phyloP scores from a whole-genome alignment of 2,329 filamentous ascomycete genomes.

The Microdochium bolleyi region DNA sequence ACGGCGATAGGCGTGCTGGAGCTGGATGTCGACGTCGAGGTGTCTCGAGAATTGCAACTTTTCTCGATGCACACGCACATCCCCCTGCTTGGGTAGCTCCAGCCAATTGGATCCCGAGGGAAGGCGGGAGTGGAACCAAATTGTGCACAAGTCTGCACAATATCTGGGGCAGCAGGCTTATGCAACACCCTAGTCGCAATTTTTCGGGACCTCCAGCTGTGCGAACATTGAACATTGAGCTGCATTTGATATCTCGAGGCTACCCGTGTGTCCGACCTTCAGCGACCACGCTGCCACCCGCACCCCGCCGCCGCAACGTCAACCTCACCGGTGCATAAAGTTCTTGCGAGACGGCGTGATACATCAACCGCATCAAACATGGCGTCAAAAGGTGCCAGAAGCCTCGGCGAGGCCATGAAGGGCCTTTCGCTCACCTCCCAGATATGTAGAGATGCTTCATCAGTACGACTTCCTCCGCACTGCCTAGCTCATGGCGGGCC shows the following conservation, averaged over 20 bases:
- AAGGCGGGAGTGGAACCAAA: background rate
- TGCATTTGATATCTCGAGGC: background rate
- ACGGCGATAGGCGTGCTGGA: background rate
- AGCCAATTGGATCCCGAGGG: background rate
- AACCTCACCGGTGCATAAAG: constrained; percentile 2
- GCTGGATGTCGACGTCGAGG: background rate
- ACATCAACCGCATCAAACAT: constrained; percentile 20
- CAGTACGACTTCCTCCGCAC: constrained; percentile 12
- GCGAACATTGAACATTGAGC: background rate
- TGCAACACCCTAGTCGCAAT: background rate
- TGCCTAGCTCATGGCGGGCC: background rate
- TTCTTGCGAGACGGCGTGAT: background rate
- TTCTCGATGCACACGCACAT: background rate
- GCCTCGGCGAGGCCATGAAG: constrained; percentile 45
- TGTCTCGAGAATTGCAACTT: background rate
- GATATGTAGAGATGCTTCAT: constrained; percentile 25
- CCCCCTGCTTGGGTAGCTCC: background rate
- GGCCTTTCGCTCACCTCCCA: constrained; percentile 38
- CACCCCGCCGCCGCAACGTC: background rate
- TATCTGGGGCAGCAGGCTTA: background rate
- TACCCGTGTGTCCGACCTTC: background rate
- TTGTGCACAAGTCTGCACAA: background rate
- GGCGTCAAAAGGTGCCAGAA: constrained; percentile 40
- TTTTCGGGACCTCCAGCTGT: background rate
- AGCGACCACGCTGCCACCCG: background rate